These are phyloP conservation scores for Cymodocea nodosa DNA, from an alignment of 116 monocot species.

Conservation along the genomic window DNA sequence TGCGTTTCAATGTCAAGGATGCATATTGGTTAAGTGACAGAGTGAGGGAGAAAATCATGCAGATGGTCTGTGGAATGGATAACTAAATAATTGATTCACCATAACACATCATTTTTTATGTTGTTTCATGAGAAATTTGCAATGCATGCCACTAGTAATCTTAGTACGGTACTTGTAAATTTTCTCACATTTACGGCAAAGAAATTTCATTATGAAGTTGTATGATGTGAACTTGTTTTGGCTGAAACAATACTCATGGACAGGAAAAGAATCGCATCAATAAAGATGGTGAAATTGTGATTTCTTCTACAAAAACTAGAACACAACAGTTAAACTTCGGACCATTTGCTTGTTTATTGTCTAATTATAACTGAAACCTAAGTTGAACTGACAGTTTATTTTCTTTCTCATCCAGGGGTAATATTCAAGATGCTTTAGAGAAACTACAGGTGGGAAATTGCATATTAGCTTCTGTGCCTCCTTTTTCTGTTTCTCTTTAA, in stretches of 20 bases:
- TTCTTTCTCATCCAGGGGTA: slow-evolving; percentile 41
- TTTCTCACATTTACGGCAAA: background rate
- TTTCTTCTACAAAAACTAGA: slow-evolving; percentile 91
- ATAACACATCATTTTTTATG: background rate
- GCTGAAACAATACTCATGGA: slow-evolving; percentile 1
- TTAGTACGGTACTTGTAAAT: background rate
- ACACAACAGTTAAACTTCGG: slow-evolving; percentile 63
- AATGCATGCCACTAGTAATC: background rate
- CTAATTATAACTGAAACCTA: background rate
- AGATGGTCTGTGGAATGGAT: slow-evolving; percentile 47
- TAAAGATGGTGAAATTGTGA: slow-evolving; percentile 91
- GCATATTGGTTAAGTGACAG: slow-evolving; percentile 84
- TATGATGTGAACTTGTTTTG: background rate
- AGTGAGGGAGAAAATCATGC: slow-evolving; percentile 72
- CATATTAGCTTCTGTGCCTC: background rate
- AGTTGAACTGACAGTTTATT: background rate
- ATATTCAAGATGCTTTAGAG: slow-evolving; percentile 84
- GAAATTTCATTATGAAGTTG: background rate
- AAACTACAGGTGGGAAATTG: slow-evolving; percentile 62
- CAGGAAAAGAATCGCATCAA: slow-evolving; percentile 98
- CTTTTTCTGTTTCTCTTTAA: background rate
- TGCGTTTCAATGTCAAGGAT: slow-evolving; percentile 87
- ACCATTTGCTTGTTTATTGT: slow-evolving; percentile 1
- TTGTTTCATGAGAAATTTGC: too few relatives aligned
- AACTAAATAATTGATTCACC: background rate